Evolutionary conservation across 805 yeast genomes (phyloP), one percentile per base, ranked within the genome.

Genomic region (Lipomyces oligophaga): DNA sequence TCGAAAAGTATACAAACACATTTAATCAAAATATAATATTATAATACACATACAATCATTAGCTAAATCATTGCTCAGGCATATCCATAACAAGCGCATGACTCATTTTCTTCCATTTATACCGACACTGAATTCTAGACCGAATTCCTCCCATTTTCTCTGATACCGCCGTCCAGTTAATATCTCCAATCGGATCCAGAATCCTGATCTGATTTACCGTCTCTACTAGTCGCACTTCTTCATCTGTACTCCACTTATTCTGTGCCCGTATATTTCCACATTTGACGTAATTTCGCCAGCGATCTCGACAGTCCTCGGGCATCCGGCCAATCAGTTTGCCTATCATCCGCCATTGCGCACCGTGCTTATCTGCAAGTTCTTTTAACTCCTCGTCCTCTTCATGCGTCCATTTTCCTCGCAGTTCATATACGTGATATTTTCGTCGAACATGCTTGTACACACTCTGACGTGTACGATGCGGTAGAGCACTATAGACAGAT

Each of bases 251-350:
- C 97, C 97, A 89, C 62, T 83, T 85, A 63, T 85, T 84, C 40
- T 77, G 75, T 6, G 80, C 78, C 54, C 97, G 73, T 44, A 77
- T 77, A 15, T 72, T 72, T 20, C 97, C 97, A 69, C 97, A 90
- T 65, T 89, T 89, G 53, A 89, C 84, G 63, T 89, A 90, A 63
- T 90, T 90, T 65, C 97, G 75, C 95, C 95, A 90, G 58, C 97
- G 74, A 64, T 90, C 97, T 58, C 97, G 76, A 65, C 97, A 89
- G 67, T 90, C 97, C 62, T 90, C 97, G 0, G 97, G 97, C 97
- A 90, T 90, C 60, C 97, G 73, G 11, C 85, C 86, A 78, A 90
- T 72, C 5, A 71, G 69, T 43, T 75, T 75, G 5, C 97, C 97
- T 50, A 90, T 85, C 33, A 73, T 71, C 57, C 86, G 86, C 97